Evolutionary conservation across 192 early-diverging fungal species (phyloP).

Genomic region (Linnemannia elongata): DNA sequence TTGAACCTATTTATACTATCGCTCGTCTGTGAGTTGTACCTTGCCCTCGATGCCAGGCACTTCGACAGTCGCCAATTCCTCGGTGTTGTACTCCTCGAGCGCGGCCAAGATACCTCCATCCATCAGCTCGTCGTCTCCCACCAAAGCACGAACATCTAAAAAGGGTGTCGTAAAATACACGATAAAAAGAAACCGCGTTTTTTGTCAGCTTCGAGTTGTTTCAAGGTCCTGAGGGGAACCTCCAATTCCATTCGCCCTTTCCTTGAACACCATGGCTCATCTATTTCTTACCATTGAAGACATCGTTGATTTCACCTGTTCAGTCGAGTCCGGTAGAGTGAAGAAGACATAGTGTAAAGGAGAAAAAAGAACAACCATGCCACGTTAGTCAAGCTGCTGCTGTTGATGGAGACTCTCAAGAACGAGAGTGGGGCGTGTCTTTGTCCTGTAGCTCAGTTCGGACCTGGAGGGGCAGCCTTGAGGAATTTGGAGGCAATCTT

Average conservation of each 20-base stretch:
- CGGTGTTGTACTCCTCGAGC: conserved; percentile 87
- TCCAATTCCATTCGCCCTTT: neutral
- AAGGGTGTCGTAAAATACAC: neutral
- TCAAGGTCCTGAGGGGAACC: too few relatives aligned
- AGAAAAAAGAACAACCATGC: neutral
- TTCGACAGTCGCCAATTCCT: conserved; percentile 81
- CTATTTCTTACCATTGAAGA: conserved; percentile 86
- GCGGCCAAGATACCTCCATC: conserved; percentile 75
- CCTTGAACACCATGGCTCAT: neutral
- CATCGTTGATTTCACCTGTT: conserved; percentile 88
- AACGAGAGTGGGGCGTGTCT: neutral
- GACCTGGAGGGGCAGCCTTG: conserved; percentile 91
- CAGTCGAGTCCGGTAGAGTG: neutral
- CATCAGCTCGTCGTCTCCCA: conserved; percentile 83
- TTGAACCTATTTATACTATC: neutral
- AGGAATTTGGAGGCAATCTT: conserved; percentile 84
- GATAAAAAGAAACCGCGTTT: conserved; percentile 1
- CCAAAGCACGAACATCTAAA: conserved; percentile 89
- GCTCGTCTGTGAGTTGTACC: conserved; percentile 49
- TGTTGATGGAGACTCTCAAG: neutral
- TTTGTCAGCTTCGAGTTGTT: neutral
- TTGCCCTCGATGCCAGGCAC: conserved; percentile 75
- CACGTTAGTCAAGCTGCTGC: neutral
- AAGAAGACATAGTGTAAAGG: neutral
- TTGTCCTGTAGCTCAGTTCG: neutral